Base-by-base conservation (phyloP, 2,329 filamentous ascomycete genomes). In the Arthrobotrys sinensis region DNA sequence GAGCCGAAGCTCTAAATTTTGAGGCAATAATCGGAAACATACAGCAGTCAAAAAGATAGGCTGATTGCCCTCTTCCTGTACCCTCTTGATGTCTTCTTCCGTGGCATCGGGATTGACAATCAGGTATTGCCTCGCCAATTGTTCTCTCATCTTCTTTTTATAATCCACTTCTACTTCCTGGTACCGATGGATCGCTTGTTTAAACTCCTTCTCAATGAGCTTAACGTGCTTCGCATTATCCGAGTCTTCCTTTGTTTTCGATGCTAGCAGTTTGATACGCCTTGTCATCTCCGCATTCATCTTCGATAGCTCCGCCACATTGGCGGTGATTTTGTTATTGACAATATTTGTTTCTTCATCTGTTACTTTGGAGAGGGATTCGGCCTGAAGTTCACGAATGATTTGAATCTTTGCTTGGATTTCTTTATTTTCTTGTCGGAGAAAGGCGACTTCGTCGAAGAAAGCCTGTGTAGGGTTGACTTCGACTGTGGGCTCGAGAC, bases 31-130 rank as follows among this genome's bases (percentile, higher is more conserved):
- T 32, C 46, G 16, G 19, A 8, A 65, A 87, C 90, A 84, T 88
- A 95, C 92, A 76, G 92, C 92, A 72, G 90, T 91, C 85, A 94
- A 91, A 86, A 95, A 96, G 69, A 96, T 92, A 91, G 85, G 94
- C 11, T 60, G 48, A 19, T 60, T 48, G 90, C 91, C 92, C 92
- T 83, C 94, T 81, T 92, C 87, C 24, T 90, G 86, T 2, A 92
- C 92, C 83, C 92, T 86, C 60, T 88, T 86, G 1, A 94, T 90
- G 84, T 95, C 91, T 0, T 88, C 86, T 76, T 94, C 91, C 60
- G 88, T 88, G n/a, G 92, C 93, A 52, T 93, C 90, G 64, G 92
- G 92, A 83, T 94, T 93, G 81, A 93, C 92, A 83, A 95, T 94
- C 71, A 90, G 88, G 85, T 93, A 94, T 85, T 96, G 93, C 82